Evolutionary conservation across 805 yeast genomes (phyloP).

Genomic region (Candida sonorensis): DNA sequence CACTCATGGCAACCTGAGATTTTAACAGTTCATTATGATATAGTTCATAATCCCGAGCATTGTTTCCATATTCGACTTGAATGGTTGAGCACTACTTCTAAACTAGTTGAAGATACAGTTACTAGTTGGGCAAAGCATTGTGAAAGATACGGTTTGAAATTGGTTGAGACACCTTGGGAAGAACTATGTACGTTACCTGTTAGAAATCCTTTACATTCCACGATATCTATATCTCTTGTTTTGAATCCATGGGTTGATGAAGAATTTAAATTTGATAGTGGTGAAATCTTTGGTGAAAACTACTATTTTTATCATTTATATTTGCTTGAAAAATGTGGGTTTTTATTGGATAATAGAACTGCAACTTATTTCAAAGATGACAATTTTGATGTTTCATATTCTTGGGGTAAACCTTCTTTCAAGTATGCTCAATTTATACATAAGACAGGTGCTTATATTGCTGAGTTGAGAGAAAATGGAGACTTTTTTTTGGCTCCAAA

Average conservation of each 20-base stretch:
- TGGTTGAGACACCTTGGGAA: constrained; percentile 88
- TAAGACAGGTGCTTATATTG: constrained; percentile 80
- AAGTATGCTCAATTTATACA: constrained; percentile 87
- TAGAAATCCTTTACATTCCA: constrained; percentile 82
- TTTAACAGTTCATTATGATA: constrained; percentile 80
- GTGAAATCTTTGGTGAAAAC: constrained; percentile 38
- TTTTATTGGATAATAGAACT: constrained; percentile 75
- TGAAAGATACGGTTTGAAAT: constrained; percentile 72
- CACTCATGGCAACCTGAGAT: constrained; percentile 74
- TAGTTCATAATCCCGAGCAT: constrained; percentile 89
- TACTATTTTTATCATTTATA: constrained; percentile 73
- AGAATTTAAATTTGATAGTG: constrained; percentile 31
- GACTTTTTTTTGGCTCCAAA: constrained; percentile 81
- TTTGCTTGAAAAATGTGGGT: constrained; percentile 62
- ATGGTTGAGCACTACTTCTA: constrained; percentile 89
- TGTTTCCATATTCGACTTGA: constrained; percentile 88
- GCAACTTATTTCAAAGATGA: constrained; percentile 48
- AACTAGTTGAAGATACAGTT: constrained; percentile 72
- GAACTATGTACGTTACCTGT: constrained; percentile 74
- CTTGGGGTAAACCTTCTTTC: constrained; percentile 88
- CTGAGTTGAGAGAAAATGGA: constrained; percentile 76
- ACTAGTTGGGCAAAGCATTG: constrained; percentile 75
- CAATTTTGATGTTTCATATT: constrained; percentile 62
- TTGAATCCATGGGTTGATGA: constrained; percentile 66
- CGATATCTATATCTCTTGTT: constrained; percentile 59